These are phyloP conservation scores for Ceratocystis destructans DNA, from an alignment of 2,329 filamentous ascomycete species.

Conservation along the genomic window DNA sequence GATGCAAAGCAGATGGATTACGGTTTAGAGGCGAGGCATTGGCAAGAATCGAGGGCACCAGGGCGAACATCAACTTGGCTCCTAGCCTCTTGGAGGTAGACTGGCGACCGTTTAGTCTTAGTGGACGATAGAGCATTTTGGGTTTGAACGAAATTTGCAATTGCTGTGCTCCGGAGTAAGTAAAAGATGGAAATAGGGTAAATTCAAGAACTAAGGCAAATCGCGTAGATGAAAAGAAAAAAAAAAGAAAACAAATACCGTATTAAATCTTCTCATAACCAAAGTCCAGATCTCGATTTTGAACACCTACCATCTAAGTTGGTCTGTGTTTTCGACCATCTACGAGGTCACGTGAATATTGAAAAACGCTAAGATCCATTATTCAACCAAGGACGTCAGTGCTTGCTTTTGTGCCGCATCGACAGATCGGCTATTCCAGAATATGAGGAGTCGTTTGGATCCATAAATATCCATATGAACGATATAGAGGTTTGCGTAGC, in stretches of 20 bases:
- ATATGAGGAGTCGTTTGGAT: background rate
- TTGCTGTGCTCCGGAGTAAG: background rate
- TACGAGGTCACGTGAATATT: background rate
- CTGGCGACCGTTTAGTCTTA: background rate
- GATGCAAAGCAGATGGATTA: constrained; percentile 1
- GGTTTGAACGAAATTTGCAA: background rate
- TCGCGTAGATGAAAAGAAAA: background rate
- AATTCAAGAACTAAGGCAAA: no score
- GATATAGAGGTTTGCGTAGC: no score
- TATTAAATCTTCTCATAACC: background rate
- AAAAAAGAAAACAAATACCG: background rate
- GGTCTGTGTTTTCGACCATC: background rate
- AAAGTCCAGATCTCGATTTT: background rate
- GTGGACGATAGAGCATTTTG: background rate
- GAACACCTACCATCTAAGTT: background rate
- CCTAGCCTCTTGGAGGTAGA: background rate
- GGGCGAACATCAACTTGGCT: background rate
- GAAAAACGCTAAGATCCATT: background rate
- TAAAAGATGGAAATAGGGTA: no score
- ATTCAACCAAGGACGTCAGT: background rate
- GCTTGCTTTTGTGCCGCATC: background rate
- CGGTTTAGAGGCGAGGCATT: constrained; percentile 3
- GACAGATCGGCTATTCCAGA: background rate
- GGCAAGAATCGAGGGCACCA: constrained; percentile 14
- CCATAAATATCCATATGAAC: background rate